Evolutionary conservation across 108 stramenopile species (phyloP), one percentile per base, ranked within the genome.

Genomic region (Fistulifera pelliculosa): DNA sequence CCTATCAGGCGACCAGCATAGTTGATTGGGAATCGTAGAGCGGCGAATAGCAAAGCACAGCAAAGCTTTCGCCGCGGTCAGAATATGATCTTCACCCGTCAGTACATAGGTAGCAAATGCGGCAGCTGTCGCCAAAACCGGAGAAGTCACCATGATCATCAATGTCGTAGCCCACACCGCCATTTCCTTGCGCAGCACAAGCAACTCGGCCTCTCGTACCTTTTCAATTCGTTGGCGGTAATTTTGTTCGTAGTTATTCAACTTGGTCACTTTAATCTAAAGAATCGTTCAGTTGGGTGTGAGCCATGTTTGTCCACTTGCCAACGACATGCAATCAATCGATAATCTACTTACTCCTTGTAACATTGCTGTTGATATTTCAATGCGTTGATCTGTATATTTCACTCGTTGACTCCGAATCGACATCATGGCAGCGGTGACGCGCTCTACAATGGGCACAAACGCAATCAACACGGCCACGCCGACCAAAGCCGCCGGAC

Each of bases 1-100:
- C 85, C 85, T 58, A 87, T 70, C 2, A 91, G 62, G 40, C 80
- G 65, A 13, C 86, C 90, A 2, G 77, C 78, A 52, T 80, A 79
- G 49, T 76, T 85, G 53, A 93, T 93, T 0, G 90, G 90, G 59
- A 88, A 91, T 17, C 90, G 75, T 15, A 93, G 56, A n/a, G 79
- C 79, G 6, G 66, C 52, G 54, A 93, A 82, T 16, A 93, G 45
- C 14, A 82, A 58, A 86, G 28, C 8, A 76, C 76, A 1, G 82
- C 77, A 60, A 93, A 93, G 84, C 75, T 39, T 75, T 57, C 10
- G 82, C 66, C n/a, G 87, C 65, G 0, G 87, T 84, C 54, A 93
- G 42, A 41, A 76, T 52, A 55, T 84, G 66, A 23, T 64, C 58
- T 43, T 81, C 79, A 48, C 70, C 70, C 17, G 57, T 16, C 31